Base-by-base conservation (phyloP, 129 eudicot species). In the Dittrichia graveolens region DNA sequence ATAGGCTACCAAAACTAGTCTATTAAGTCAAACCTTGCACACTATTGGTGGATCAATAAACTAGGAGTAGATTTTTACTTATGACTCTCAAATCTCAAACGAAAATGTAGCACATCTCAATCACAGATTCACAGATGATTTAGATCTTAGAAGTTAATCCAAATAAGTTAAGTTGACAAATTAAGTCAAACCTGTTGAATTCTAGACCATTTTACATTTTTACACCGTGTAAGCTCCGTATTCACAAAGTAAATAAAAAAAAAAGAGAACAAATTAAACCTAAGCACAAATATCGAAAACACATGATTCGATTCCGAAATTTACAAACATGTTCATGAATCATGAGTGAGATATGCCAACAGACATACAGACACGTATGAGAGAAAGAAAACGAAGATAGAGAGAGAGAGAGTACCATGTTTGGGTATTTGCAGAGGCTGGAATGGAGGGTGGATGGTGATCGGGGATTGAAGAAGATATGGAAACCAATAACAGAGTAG, bases 331-430 rank as follows among this genome's bases (percentile, higher is more conserved):
- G 16, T 48, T 48, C 6, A 3, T 6, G 6, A 48, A 48, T 48
- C 54, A 48, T 3, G 16, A 19, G 11, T 13, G 5, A 67, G 14
- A 38, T 4, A 52, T 13, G 41, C 0, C 38, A 18, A 41, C 7
- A 53, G 24, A 52, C 1, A 64, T 1, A 46, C 10, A 61, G 5
- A 8, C 3, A 53, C 0, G 31, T 24, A 24, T 24, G 19, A 39
- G 16, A 59, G 11, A 52, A 4, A 56, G 5, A 61, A 1, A n/a
- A n/a, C n/a, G n/a, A n/a, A 50, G 14, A 34, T 7, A 13, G 2
- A 11, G 16, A 31, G 14, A 61, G 47, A 48, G 68, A 47, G 75
- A 16, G 18, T 75, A 76, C 81, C 71, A 77, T 77, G 42, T 8
- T 67, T 7, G 45, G 40, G 7, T 41, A 70, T 72, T 44, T 8